Conservation (phyloP, 208 protist species). For the Phytomonas sp. region DNA sequence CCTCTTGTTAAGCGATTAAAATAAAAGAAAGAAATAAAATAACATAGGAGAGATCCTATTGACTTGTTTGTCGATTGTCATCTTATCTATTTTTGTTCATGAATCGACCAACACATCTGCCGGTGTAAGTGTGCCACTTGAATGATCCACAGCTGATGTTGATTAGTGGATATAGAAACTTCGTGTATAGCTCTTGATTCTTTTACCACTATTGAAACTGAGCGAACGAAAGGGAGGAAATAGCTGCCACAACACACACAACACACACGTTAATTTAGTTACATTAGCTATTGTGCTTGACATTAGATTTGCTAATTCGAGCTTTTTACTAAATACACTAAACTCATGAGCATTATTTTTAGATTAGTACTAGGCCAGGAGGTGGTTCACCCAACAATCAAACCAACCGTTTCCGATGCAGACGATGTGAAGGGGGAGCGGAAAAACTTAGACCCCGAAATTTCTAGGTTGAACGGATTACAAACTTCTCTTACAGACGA, state of each 20-base stretch:
- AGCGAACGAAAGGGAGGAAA: not conserved
- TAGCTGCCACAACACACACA: not conserved
- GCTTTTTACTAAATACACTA: not conserved
- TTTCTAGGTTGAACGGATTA: no score
- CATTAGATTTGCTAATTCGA: constrained; percentile 1
- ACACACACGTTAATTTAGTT: constrained; percentile 1
- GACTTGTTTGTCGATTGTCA: no score
- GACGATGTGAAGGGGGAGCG: not conserved
- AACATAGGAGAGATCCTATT: no score
- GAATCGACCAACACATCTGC: no score
- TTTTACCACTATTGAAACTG: no score
- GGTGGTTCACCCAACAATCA: constrained; percentile 57
- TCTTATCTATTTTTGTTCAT: no score
- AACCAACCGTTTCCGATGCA: not conserved
- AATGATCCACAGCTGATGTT: no score
- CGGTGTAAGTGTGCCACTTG: no score
- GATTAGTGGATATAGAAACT: no score
- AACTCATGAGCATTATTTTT: constrained; percentile 74
- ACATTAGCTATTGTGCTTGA: not conserved
- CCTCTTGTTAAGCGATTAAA: no score
- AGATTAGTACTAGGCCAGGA: constrained; percentile 57
- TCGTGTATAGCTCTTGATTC: no score
- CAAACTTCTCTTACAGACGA: not conserved
- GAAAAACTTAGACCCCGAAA: not conserved
- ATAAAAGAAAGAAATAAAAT: no score